Conservation (phyloP, 768 basidiomycete species). For the Russula vinacea region DNA sequence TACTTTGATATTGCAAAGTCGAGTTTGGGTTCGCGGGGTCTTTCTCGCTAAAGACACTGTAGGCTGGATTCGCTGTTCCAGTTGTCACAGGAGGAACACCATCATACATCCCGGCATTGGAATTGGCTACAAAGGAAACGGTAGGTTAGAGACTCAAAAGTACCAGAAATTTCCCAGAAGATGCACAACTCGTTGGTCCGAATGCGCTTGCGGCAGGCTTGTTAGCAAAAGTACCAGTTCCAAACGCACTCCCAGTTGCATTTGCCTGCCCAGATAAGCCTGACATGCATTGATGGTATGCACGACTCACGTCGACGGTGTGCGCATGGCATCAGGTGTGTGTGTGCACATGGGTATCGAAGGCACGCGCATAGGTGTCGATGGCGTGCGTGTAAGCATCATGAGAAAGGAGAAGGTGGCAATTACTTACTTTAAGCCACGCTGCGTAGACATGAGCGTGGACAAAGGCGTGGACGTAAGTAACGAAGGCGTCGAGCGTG, state of each 20-base stretch:
- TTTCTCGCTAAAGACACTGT: slow-evolving; percentile 59
- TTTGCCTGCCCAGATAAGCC: slow-evolving; percentile 59
- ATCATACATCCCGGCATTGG: slow-evolving; percentile 36
- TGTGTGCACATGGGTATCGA: no score
- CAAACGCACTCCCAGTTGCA: slow-evolving; percentile 39
- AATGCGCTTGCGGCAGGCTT: slow-evolving; percentile 44
- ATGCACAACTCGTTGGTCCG: slow-evolving; percentile 42
- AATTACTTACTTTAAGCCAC: no score
- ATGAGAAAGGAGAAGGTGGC: no score
- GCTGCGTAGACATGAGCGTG: no score
- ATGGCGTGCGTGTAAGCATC: no score
- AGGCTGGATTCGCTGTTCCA: slow-evolving; percentile 67
- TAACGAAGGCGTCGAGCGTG: no score
- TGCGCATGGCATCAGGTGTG: no score
- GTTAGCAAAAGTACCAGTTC: slow-evolving; percentile 41
- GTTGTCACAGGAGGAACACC: slow-evolving; percentile 56
- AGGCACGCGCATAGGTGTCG: no score
- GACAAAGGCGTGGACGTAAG: no score
- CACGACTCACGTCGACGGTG: no score
- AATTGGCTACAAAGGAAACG: slow-evolving; percentile 32
- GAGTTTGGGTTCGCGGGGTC: slow-evolving; percentile 47
- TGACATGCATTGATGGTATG: no score
- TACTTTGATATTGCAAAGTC: slow-evolving; percentile 74
- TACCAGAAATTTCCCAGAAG: neutral
- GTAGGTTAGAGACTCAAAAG: slow-evolving; percentile 17